These are phyloP conservation scores for Plectosphaerella sp. DNA, from an alignment of 2,329 filamentous ascomycete genomes.

Conservation along the genomic window DNA sequence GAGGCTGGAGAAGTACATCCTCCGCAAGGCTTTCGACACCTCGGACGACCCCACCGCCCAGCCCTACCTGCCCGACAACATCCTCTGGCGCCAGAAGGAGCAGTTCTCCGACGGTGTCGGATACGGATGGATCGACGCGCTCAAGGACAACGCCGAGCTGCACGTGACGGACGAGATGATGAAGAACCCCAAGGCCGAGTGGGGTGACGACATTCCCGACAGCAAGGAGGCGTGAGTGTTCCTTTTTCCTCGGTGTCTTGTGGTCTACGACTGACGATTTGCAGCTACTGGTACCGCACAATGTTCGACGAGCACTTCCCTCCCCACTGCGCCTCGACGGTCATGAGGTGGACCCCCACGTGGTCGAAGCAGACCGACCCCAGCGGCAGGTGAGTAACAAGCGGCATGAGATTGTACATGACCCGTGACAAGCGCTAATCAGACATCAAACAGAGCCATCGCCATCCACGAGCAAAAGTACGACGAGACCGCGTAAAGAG, in stretches of 20 bases:
- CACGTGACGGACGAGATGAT: conserved; percentile 96
- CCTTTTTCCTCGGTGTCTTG: not conserved
- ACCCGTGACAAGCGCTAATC: conserved; percentile 5
- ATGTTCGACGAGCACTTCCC: conserved; percentile 99
- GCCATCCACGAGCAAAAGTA: conserved; percentile 73
- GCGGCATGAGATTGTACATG: not conserved
- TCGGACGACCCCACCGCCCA: conserved; percentile 73
- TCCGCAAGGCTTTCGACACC: conserved; percentile 96
- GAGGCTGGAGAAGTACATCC: conserved; percentile 93
- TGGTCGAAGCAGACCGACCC: conserved; percentile 97
- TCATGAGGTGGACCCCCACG: conserved; percentile 94
- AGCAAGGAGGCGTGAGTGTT: conserved; percentile 84
- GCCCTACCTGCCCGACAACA: conserved; percentile 92
- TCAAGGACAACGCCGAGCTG: conserved; percentile 90
- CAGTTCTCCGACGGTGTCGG: conserved; percentile 98
- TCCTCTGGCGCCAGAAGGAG: conserved; percentile 98
- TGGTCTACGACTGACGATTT: conserved; percentile 16
- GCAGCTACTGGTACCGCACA: conserved; percentile 87
- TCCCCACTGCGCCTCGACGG: conserved; percentile 81
- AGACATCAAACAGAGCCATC: conserved; percentile 58
- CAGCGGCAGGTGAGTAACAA: conserved; percentile 70
- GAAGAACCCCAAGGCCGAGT: conserved; percentile 96
- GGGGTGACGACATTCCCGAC: conserved; percentile 88
- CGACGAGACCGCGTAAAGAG: conserved; percentile 37
- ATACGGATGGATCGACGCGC: conserved; percentile 96